phyloP scores from a whole-genome alignment of 495 filamentous ascomycete species.

The Aspergillus incahuasiensis region DNA sequence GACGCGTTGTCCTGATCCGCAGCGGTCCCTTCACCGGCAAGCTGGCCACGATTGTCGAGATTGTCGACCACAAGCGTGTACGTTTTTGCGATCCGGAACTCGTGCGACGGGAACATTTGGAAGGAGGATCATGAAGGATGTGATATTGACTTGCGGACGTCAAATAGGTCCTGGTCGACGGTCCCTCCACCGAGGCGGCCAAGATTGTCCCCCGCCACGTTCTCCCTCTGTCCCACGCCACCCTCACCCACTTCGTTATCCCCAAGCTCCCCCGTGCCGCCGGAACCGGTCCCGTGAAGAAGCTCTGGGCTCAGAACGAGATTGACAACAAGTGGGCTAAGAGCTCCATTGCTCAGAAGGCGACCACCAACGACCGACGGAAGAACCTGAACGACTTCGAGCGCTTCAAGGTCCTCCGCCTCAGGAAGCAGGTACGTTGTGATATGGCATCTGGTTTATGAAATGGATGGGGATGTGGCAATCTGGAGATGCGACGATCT shows the following conservation, averaged over 20 bases:
- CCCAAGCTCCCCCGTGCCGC: slow-evolving; percentile 80
- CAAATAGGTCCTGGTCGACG: slow-evolving; percentile 86
- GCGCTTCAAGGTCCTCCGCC: slow-evolving; percentile 96
- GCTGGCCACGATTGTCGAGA: slow-evolving; percentile 92
- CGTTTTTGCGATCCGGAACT: slow-evolving; percentile 36
- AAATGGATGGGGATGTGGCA: neutral
- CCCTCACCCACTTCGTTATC: slow-evolving; percentile 87
- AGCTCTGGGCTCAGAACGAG: slow-evolving; percentile 77
- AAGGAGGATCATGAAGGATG: slow-evolving; percentile 4
- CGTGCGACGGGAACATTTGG: slow-evolving; percentile 3
- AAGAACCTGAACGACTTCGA: slow-evolving; percentile 94
- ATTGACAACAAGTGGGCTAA: slow-evolving; percentile 89
- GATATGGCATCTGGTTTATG: neutral
- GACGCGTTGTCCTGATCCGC: slow-evolving; percentile 85
- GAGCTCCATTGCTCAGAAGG: slow-evolving; percentile 86
- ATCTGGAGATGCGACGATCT: neutral
- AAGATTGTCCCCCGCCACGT: slow-evolving; percentile 79
- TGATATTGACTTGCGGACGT: slow-evolving; percentile 34
- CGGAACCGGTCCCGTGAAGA: slow-evolving; percentile 75
- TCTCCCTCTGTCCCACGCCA: slow-evolving; percentile 69
- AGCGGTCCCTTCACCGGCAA: slow-evolving; percentile 72
- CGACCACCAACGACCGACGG: slow-evolving; percentile 75
- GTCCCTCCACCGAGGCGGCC: slow-evolving; percentile 71
- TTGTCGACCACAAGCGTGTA: slow-evolving; percentile 99
- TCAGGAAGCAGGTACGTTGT: slow-evolving; percentile 86